Base-by-base conservation (phyloP, 2,329 filamentous ascomycete species). In the Ophiostoma himal-ulmi region DNA sequence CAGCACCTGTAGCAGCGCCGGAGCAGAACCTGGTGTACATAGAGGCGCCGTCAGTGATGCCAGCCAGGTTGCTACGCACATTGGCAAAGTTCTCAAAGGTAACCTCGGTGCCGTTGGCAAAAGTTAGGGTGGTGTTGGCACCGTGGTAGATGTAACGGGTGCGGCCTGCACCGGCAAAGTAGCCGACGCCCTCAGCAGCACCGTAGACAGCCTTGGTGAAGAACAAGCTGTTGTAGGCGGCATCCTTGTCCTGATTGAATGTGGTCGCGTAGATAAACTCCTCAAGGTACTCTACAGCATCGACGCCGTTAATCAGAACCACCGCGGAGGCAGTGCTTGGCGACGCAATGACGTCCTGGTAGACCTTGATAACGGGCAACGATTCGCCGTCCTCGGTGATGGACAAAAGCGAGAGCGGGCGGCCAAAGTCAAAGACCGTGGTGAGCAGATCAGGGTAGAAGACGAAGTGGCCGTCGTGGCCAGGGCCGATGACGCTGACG, bases 341-440 rank as follows among this genome's bases (percentile, higher is more conserved):
- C 26, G 22, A 70, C 72, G 76, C 52, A 26, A 72, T 30, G 67
- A 75, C 62, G 66, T 74, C 69, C 11, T 70, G 71, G 69, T 87
- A 86, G 3, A 87, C 79, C 70, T 83, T 83, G n/a, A 89, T 81
- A 13, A 83, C 81, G 71, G 78, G 77, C 69, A 77, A 70, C 10
- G 74, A 74, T 20, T 69, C 69, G 68, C 69, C 64, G 37, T 80
- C 78, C 62, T 80, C 76, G 72, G 78, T 78, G 68, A 80, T 74
- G 6, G 80, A 81, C 5, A 81, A 77, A 75, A 89, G 72, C 76
- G 81, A 78, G 71, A 70, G 76, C 72, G 70, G 77, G 73, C 73
- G 78, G 72, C 75, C 76, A 76, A 77, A 82, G 69, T 80, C 76
- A 57, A 82, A 77, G 6, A 78, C 79, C 3, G 73, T 74, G 7